Conservation (phyloP, 2,329 filamentous ascomycete genomes). For the Acrodontium crateriforme region DNA sequence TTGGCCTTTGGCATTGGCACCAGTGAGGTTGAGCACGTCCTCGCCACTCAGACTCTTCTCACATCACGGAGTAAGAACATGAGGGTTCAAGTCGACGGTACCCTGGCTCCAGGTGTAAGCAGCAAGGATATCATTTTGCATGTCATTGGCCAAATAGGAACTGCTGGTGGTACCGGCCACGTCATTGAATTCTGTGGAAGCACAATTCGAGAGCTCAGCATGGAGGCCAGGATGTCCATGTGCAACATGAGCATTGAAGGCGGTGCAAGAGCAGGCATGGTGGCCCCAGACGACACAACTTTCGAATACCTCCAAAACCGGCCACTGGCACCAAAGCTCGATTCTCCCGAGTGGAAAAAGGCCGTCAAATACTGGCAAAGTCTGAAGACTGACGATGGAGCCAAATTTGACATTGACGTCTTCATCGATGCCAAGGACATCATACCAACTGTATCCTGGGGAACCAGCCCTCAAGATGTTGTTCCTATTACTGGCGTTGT, state of each 20-base stretch:
- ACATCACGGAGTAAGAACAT: constrained; percentile 97
- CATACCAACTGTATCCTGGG: constrained; percentile 87
- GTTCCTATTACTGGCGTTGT: constrained; percentile 88
- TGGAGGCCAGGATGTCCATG: constrained; percentile 98
- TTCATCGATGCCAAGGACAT: constrained; percentile 90
- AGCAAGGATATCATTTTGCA: constrained; percentile 93
- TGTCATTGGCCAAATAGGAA: constrained; percentile 86
- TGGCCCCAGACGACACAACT: constrained; percentile 85
- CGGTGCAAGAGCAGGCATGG: constrained; percentile 90
- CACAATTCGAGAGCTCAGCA: constrained; percentile 75
- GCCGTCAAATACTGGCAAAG: constrained; percentile 79
- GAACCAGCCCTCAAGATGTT: constrained; percentile 90
- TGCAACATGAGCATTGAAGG: constrained; percentile 99
- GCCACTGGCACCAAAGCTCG: constrained; percentile 73
- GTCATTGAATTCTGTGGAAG: constrained; percentile 98
- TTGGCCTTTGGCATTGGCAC: constrained; percentile 96
- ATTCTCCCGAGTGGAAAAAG: constrained; percentile 78
- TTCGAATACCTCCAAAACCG: constrained; percentile 91
- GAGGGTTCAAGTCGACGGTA: constrained; percentile 87
- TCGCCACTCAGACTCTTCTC: constrained; percentile 90
- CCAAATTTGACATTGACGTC: constrained; percentile 80
- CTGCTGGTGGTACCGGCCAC: constrained; percentile 81
- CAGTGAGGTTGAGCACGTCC: constrained; percentile 94
- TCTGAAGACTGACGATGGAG: constrained; percentile 72
- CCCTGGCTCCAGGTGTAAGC: constrained; percentile 78